These are phyloP conservation scores for Wickerhamiella dianesei DNA, from an alignment of 805 yeast species.

Conservation along the genomic window DNA sequence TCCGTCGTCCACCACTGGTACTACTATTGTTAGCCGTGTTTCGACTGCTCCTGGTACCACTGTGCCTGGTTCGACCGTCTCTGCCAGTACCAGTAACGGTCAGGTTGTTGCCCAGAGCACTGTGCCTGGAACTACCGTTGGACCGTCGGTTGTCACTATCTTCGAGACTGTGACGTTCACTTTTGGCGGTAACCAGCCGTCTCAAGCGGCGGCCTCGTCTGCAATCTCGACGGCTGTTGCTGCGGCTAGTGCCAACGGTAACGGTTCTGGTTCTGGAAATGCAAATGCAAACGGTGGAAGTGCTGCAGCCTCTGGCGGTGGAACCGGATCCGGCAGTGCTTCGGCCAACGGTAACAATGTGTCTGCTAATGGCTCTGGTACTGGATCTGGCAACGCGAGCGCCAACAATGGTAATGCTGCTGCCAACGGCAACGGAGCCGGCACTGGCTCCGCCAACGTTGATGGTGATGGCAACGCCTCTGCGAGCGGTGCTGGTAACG, in stretches of 20 bases:
- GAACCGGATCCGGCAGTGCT: not conserved
- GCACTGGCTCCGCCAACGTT: not conserved
- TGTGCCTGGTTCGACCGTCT: slow-evolving; percentile 3
- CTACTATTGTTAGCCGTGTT: not conserved
- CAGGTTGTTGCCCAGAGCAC: not conserved
- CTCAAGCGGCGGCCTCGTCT: not conserved
- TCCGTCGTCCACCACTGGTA: not conserved
- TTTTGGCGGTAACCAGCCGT: not conserved
- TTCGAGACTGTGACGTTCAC: not conserved
- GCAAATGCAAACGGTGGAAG: not conserved
- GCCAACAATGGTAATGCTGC: not conserved
- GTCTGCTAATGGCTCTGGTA: not conserved
- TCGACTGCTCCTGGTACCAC: slow-evolving; percentile 4
- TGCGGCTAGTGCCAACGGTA: not conserved
- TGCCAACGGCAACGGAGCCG: not conserved
- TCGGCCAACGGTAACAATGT: not conserved
- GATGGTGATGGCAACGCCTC: not conserved
- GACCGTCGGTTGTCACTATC: slow-evolving; percentile 1
- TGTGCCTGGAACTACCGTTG: not conserved
- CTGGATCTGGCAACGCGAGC: not conserved
- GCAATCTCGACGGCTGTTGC: not conserved
- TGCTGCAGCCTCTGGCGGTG: not conserved
- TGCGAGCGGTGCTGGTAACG: not conserved
- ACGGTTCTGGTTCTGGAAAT: not conserved
- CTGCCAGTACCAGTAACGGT: slow-evolving; percentile 3